A percentile compares a stretch with the other conserved stretches of the same genome.
Evolutionary conservation across 2,329 filamentous ascomycete species (phyloP).

Genomic region (Alternaria gaisen): DNA sequence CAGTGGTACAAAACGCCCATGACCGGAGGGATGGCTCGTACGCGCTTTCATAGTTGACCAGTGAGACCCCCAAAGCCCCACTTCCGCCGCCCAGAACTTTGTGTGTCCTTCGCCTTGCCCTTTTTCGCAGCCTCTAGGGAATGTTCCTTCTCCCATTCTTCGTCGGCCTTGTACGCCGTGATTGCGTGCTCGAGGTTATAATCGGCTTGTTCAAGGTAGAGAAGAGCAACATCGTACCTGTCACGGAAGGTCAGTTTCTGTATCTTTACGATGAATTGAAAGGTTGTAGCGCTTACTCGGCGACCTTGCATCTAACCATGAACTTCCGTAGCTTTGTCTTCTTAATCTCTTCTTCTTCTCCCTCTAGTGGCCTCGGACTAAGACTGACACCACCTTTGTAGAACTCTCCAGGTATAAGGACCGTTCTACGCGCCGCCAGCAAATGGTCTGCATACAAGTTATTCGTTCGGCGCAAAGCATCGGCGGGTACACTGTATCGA

Average conservation of each 20-base stretch:
- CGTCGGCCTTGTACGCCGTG: constrained; percentile 72
- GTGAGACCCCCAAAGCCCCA: constrained; percentile 50
- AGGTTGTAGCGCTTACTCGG: constrained; percentile 66
- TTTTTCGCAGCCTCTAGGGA: constrained; percentile 62
- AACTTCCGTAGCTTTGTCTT: constrained; percentile 77
- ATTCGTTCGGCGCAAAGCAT: constrained; percentile 71
- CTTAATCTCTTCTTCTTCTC: constrained; percentile 75
- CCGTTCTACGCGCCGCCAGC: constrained; percentile 71
- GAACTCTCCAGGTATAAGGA: constrained; percentile 75
- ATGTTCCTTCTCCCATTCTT: constrained; percentile 77
- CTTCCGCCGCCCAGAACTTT: constrained; percentile 40
- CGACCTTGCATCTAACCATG: constrained; percentile 81
- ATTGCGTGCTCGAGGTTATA: constrained; percentile 74
- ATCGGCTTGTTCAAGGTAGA: constrained; percentile 75
- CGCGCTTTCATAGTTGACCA: constrained; percentile 44
- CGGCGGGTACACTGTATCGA: constrained; percentile 72
- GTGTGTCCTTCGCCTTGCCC: constrained; percentile 50
- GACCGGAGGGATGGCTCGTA: not conserved
- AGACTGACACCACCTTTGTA: constrained; percentile 74
- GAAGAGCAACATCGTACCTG: constrained; percentile 73
- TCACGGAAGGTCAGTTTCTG: constrained; percentile 50
- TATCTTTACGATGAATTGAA: not conserved
- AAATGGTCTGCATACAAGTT: constrained; percentile 76
- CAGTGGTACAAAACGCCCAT: not conserved
- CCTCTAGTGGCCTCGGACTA: constrained; percentile 74